phyloP scores from a whole-genome alignment of 768 basidiomycete genomes.

The Phlegmacium glaucopus region DNA sequence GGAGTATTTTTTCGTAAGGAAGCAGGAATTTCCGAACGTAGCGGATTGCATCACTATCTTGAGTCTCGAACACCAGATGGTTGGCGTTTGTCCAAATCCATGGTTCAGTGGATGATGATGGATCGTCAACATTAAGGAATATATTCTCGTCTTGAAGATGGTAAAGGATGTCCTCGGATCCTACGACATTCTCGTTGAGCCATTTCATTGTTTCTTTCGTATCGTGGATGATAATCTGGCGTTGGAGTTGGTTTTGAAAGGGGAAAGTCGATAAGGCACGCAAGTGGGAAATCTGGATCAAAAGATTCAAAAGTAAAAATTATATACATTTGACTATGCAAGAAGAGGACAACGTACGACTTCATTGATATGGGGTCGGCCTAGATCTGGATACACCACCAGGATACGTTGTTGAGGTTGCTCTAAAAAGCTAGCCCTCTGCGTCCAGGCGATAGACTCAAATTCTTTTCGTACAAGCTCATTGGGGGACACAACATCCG shows the following conservation, averaged over 20 bases:
- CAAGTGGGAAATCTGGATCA: conserved; percentile 44
- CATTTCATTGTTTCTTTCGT: conserved; percentile 41
- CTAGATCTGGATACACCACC: conserved; percentile 33
- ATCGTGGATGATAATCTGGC: conserved; percentile 31
- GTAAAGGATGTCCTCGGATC: conserved; percentile 14
- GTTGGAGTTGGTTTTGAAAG: conserved; percentile 5
- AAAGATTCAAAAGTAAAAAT: neutral
- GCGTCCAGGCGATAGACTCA: conserved; percentile 46
- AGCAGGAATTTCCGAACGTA: conserved; percentile 32
- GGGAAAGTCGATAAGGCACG: conserved; percentile 17
- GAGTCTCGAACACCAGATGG: conserved; percentile 35
- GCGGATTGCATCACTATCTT: conserved; percentile 24
- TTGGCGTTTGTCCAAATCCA: conserved; percentile 40
- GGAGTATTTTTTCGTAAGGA: conserved; percentile 29
- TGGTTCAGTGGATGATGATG: conserved; percentile 21
- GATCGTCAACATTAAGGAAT: conserved; percentile 47
- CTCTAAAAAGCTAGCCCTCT: conserved; percentile 32
- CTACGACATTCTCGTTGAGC: conserved; percentile 26
- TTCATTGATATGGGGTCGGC: conserved; percentile 35
- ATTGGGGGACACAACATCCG: conserved; percentile 32
- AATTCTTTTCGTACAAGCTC: conserved; percentile 35
- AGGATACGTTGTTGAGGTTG: conserved; percentile 29
- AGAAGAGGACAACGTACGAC: conserved; percentile 34
- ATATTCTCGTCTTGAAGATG: conserved; percentile 21
- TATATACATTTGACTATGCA: neutral